Conservation (phyloP, 108 stramenopile species). For the Nitzschia inconspicua region DNA sequence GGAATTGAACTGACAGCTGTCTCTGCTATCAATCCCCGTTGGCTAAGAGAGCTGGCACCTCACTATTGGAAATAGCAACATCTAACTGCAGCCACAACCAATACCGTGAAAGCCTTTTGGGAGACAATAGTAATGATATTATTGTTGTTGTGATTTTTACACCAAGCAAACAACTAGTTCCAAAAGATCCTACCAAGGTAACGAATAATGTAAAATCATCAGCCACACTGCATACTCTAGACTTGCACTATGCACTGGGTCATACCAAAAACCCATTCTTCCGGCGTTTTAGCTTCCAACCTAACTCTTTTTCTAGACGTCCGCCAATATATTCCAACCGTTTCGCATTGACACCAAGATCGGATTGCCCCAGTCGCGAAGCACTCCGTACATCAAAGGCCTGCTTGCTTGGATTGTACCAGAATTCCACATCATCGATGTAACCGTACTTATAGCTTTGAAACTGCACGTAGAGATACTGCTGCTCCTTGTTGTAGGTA, state of each 20-base stretch:
- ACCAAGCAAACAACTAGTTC: too few species aligned
- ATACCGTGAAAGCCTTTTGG: too few species aligned
- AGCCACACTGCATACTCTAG: too few species aligned
- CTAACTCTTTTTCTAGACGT: slow-evolving; percentile 18
- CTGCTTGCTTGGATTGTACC: slow-evolving; percentile 8
- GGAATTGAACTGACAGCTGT: slow-evolving; percentile 84
- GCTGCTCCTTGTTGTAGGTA: slow-evolving; percentile 28
- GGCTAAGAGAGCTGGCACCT: slow-evolving; percentile 96
- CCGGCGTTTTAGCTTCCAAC: slow-evolving; percentile 18
- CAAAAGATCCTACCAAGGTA: too few species aligned
- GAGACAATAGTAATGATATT: too few species aligned
- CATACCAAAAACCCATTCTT: slow-evolving; percentile 15
- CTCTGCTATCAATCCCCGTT: slow-evolving; percentile 86
- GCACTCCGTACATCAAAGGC: slow-evolving; percentile 33
- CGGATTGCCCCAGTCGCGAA: slow-evolving; percentile 67
- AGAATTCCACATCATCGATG: slow-evolving; percentile 69
- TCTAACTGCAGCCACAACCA: too few species aligned
- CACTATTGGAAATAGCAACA: slow-evolving; percentile 86
- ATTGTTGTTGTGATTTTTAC: too few species aligned
- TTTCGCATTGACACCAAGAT: slow-evolving; percentile 68
- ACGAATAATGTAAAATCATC: too few species aligned
- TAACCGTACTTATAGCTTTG: slow-evolving; percentile 67
- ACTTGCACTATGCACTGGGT: too few species aligned
- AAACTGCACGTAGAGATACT: slow-evolving; percentile 64
- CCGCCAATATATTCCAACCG: slow-evolving; percentile 21